Conservation (phyloP, 805 yeast species). For the Myxozyma kluyveri region DNA sequence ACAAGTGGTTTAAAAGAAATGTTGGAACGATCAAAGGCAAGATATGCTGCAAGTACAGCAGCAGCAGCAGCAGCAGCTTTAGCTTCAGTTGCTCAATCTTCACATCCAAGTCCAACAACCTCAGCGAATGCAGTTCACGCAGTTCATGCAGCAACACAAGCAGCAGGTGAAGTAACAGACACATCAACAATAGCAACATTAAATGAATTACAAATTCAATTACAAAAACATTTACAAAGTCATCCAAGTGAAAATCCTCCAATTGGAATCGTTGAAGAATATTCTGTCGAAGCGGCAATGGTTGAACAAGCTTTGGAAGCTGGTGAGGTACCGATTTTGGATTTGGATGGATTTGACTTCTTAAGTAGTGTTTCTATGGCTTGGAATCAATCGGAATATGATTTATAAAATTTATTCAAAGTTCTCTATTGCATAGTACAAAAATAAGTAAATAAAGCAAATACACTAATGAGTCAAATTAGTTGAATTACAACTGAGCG, state of each 20-base stretch:
- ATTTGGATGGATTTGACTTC: constrained; percentile 20
- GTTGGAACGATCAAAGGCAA: constrained; percentile 16
- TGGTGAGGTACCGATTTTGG: constrained; percentile 9
- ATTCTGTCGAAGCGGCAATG: constrained; percentile 8
- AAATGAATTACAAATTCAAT: background rate
- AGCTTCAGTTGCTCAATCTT: constrained; percentile 7
- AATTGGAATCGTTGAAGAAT: constrained; percentile 5
- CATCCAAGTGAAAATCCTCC: background rate
- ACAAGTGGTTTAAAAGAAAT: constrained; percentile 16
- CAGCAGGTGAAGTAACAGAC: background rate
- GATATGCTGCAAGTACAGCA: constrained; percentile 4
- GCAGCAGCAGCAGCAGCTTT: constrained; percentile 12
- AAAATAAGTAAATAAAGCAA: too few relatives aligned
- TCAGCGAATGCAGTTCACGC: background rate
- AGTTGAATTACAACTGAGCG: constrained; percentile 10
- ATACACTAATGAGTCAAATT: too few relatives aligned
- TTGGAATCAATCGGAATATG: constrained; percentile 18
- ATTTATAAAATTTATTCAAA: too few relatives aligned
- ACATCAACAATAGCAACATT: background rate
- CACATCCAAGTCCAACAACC: constrained; percentile 4
- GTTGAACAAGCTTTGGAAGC: constrained; percentile 4
- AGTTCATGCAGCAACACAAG: background rate
- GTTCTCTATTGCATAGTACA: too few relatives aligned
- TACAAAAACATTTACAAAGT: background rate
- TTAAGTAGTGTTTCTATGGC: constrained; percentile 14